These are phyloP conservation scores for Amesomyces nigricolor DNA, from an alignment of 2,329 filamentous ascomycete species.

Conservation along the genomic window DNA sequence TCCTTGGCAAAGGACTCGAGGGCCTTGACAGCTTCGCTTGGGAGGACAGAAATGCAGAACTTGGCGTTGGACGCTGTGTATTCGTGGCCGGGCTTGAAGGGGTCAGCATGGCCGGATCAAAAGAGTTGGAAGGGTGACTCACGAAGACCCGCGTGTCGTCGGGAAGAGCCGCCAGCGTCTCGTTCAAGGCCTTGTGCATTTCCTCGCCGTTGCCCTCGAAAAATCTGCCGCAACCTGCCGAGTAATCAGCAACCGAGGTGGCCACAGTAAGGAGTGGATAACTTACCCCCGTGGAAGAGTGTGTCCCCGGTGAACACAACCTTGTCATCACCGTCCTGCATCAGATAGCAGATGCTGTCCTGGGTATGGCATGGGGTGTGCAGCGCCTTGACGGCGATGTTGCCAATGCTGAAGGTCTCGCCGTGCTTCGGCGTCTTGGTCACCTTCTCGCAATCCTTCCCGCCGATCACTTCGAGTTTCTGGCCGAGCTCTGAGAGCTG, in stretches of 20 bases:
- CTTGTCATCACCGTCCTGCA: conserved; percentile 69
- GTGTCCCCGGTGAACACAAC: conserved; percentile 96
- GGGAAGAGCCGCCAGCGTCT: conserved; percentile 71
- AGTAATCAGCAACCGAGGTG: neutral
- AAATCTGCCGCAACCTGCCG: conserved; percentile 80
- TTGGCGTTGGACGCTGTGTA: conserved; percentile 97
- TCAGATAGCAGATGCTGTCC: conserved; percentile 93
- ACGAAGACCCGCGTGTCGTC: conserved; percentile 91
- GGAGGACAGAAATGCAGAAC: conserved; percentile 71
- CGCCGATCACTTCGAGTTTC: conserved; percentile 74
- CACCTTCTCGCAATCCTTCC: conserved; percentile 77
- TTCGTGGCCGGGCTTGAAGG: conserved; percentile 71
- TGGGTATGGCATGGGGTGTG: conserved; percentile 97
- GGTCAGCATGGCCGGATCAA: neutral
- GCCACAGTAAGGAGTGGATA: neutral
- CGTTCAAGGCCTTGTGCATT: conserved; percentile 91
- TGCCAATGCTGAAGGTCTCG: conserved; percentile 74
- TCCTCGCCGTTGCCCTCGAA: conserved; percentile 86
- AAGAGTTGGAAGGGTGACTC: conserved; percentile 31
- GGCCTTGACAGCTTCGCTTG: conserved; percentile 69
- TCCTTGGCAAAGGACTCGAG: conserved; percentile 69
- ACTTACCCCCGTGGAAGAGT: conserved; percentile 78
- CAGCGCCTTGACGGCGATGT: conserved; percentile 77
- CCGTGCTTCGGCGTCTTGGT: conserved; percentile 70
- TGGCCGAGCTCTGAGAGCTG: conserved; percentile 41